Evolutionary conservation across 1,139 yeast genomes (phyloP).

Genomic region (Pichia sp.): DNA sequence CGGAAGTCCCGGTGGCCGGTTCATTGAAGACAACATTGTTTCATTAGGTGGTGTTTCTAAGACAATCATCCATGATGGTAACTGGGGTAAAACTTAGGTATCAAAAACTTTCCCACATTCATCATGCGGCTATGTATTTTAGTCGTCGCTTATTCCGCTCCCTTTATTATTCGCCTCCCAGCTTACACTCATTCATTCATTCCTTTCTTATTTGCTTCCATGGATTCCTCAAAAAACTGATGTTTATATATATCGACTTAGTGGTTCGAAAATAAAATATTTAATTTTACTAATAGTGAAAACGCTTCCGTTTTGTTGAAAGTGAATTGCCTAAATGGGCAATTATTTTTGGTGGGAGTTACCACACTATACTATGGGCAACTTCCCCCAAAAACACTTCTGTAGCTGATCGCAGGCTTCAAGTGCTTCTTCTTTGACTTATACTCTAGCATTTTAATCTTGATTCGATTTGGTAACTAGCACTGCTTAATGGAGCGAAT

Average conservation of each 20-base stretch:
- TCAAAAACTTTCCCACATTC: neutral
- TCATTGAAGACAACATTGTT: conserved; percentile 71
- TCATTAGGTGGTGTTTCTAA: conserved; percentile 82
- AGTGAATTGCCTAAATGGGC: neutral
- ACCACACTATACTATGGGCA: too few relatives aligned
- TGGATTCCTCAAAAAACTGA: neutral
- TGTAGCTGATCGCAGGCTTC: too few relatives aligned
- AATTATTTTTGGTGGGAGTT: neutral
- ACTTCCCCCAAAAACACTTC: too few relatives aligned
- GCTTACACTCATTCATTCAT: neutral
- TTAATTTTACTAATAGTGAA: too few relatives aligned
- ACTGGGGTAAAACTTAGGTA: conserved; percentile 2
- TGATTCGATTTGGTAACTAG: too few relatives aligned
- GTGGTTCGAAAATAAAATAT: neutral
- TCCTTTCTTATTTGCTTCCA: neutral
- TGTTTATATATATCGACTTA: too few relatives aligned
- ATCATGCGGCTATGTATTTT: neutral
- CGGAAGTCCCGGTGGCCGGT: conserved; percentile 39
- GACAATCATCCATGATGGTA: conserved; percentile 54
- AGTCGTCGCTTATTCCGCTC: neutral
- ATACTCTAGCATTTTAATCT: too few relatives aligned
- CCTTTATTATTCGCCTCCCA: too few relatives aligned
- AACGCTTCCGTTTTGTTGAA: neutral
- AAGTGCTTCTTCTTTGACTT: too few relatives aligned
- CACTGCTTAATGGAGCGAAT: too few relatives aligned